A percentile compares a stretch with the other conserved stretches of the same genome.
These are phyloP conservation scores for Pythium brachiatum DNA, from an alignment of 352 stramenopile genomes.

Conservation along the genomic window DNA sequence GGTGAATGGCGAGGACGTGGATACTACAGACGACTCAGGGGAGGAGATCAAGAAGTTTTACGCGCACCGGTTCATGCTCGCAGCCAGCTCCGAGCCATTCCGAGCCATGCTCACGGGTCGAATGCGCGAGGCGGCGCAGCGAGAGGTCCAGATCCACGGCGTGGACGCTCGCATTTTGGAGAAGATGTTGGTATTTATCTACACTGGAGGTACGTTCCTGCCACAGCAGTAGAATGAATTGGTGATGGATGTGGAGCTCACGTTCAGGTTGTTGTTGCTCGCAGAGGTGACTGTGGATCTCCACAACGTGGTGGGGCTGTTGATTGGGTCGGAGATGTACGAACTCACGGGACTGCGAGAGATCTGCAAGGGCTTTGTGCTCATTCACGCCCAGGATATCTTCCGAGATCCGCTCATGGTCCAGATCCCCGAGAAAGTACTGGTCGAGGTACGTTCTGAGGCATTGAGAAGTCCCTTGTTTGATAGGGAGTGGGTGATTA, in stretches of 20 bases:
- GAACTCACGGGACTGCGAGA: slow-evolving; percentile 71
- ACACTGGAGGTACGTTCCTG: slow-evolving; percentile 68
- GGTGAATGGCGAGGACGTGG: slow-evolving; percentile 4
- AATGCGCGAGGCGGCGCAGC: slow-evolving; percentile 72
- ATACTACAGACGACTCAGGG: slow-evolving; percentile 1
- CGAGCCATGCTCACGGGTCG: slow-evolving; percentile 79
- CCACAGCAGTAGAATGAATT: neutral
- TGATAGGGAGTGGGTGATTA: neutral
- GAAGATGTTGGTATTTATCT: slow-evolving; percentile 86
- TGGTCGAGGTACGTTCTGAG: slow-evolving; percentile 49
- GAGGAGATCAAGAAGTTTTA: slow-evolving; percentile 42
- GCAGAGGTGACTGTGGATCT: slow-evolving; percentile 70
- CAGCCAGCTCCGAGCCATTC: slow-evolving; percentile 79
- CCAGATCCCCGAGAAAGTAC: slow-evolving; percentile 75
- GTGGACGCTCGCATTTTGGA: slow-evolving; percentile 62
- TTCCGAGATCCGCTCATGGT: slow-evolving; percentile 76
- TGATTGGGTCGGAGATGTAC: slow-evolving; percentile 84
- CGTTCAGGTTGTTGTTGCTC: neutral
- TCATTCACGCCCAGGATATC: slow-evolving; percentile 78
- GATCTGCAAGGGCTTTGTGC: slow-evolving; percentile 82
- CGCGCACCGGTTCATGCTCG: slow-evolving; percentile 80
- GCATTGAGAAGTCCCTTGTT: neutral
- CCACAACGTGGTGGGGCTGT: slow-evolving; percentile 67
- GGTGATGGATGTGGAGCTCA: neutral
- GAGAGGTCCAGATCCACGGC: slow-evolving; percentile 69